Evolutionary conservation across 768 basidiomycete species (phyloP).

Genomic region (Amanita subjunquillea): DNA sequence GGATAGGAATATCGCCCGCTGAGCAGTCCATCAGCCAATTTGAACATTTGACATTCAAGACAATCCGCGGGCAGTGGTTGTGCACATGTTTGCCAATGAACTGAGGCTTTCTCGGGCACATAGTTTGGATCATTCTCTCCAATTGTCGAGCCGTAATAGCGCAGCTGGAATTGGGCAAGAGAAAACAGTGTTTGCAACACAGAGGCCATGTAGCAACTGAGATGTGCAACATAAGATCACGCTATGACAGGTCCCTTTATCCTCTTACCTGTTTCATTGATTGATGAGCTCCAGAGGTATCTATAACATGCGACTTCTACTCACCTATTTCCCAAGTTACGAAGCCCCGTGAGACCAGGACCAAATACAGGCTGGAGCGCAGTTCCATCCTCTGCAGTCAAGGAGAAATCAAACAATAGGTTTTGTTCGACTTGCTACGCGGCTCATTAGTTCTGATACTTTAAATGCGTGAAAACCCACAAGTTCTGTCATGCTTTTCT

Average conservation of each 20-base stretch:
- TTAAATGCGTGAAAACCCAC: constrained; percentile 27
- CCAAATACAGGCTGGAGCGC: constrained; percentile 86
- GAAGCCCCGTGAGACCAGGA: constrained; percentile 77
- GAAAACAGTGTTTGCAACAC: constrained; percentile 82
- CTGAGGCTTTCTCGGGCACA: constrained; percentile 17
- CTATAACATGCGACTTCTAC: too few relatives aligned
- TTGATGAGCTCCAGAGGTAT: too few relatives aligned
- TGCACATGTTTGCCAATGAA: constrained; percentile 56
- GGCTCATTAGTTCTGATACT: not conserved
- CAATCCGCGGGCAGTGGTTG: constrained; percentile 70
- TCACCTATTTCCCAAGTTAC: constrained; percentile 73
- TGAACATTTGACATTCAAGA: constrained; percentile 92
- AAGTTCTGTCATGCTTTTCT: constrained; percentile 94
- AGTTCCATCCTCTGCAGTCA: constrained; percentile 78
- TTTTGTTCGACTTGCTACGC: constrained; percentile 91
- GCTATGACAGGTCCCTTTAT: too few relatives aligned
- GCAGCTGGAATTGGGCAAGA: constrained; percentile 61
- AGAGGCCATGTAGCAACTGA: constrained; percentile 95
- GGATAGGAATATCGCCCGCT: constrained; percentile 84
- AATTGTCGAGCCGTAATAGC: constrained; percentile 52
- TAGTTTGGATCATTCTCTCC: too few relatives aligned
- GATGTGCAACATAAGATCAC: too few relatives aligned
- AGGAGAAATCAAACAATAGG: constrained; percentile 85
- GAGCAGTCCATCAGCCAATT: constrained; percentile 85
- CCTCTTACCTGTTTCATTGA: too few relatives aligned